A percentile compares a stretch with the other conserved stretches of the same genome.
Conservation (phyloP, 352 stramenopile species). For the Synura sp. region DNA sequence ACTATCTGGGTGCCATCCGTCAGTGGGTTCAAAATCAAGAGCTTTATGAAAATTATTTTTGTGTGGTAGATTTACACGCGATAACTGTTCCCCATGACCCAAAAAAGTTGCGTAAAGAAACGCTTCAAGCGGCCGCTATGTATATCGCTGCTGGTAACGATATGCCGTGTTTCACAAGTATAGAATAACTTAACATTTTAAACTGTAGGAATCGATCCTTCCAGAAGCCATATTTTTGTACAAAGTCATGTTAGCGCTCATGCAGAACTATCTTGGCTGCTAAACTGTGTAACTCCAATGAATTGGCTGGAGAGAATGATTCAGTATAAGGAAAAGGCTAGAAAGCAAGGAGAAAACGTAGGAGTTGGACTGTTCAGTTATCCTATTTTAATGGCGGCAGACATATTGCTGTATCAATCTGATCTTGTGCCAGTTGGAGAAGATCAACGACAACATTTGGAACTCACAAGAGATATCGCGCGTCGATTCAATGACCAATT, state of each 20-base stretch:
- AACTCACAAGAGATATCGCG: constrained; percentile 94
- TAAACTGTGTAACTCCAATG: constrained; percentile 94
- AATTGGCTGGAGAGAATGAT: constrained; percentile 98
- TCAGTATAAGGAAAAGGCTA: constrained; percentile 98
- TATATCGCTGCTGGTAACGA: constrained; percentile 88
- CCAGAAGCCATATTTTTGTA: constrained; percentile 73
- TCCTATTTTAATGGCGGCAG: constrained; percentile 96
- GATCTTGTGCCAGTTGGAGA: constrained; percentile 95
- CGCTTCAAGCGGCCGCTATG: constrained; percentile 79
- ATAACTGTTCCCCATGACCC: constrained; percentile 94
- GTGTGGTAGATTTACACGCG: constrained; percentile 94
- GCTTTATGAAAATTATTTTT: constrained; percentile 75
- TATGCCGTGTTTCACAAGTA: constrained; percentile 74
- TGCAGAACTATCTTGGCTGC: constrained; percentile 92
- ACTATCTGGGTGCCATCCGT: constrained; percentile 95
- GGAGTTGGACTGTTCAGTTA: constrained; percentile 93
- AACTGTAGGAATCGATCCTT: constrained; percentile 61
- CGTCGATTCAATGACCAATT: constrained; percentile 94
- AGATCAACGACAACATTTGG: constrained; percentile 96
- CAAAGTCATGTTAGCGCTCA: constrained; percentile 77
- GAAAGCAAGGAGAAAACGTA: constrained; percentile 70
- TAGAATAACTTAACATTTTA: too few relatives aligned
- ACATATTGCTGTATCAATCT: constrained; percentile 98
- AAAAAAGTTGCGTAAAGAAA: constrained; percentile 58
- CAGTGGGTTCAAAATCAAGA: constrained; percentile 94